phyloP scores from a whole-genome alignment of 345 rosid genomes.

The Lepidium africanum region DNA sequence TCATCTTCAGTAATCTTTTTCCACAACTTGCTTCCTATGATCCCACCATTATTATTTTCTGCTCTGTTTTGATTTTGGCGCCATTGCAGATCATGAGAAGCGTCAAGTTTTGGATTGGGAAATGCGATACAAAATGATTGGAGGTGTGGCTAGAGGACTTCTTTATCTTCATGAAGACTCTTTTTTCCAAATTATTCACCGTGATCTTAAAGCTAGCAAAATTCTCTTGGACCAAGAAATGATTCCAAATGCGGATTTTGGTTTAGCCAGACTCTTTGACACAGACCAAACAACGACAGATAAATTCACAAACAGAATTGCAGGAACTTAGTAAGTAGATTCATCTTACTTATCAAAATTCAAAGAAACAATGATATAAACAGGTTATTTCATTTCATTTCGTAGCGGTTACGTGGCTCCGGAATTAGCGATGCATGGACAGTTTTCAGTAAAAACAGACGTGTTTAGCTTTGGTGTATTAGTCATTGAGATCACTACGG shows the following conservation, averaged over 20 bases:
- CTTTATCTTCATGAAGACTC: constrained; percentile 38
- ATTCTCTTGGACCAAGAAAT: constrained; percentile 38
- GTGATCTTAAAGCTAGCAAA: constrained; percentile 47
- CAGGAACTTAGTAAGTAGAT: constrained; percentile 37
- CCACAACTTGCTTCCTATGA: not conserved
- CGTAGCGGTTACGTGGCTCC: not conserved
- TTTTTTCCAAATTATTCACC: constrained; percentile 31
- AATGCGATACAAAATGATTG: constrained; percentile 4
- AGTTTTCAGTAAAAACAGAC: constrained; percentile 25
- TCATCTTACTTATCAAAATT: not conserved
- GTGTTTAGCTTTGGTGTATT: constrained; percentile 29
- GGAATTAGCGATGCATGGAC: not conserved
- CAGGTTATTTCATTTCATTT: not conserved
- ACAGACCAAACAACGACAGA: constrained; percentile 24
- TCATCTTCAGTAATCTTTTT: constrained; percentile 25
- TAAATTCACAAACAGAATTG: constrained; percentile 36
- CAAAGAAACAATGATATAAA: not conserved
- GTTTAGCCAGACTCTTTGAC: constrained; percentile 41
- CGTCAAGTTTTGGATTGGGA: constrained; percentile 10
- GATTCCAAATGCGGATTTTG: constrained; percentile 60
- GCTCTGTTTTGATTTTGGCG: not conserved
- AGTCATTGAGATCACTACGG: constrained; percentile 26
- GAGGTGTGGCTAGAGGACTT: constrained; percentile 19
- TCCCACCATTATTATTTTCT: not conserved
- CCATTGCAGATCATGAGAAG: not conserved